phyloP scores from a whole-genome alignment of 768 basidiomycete genomes.

The Scleroderma bovista region DNA sequence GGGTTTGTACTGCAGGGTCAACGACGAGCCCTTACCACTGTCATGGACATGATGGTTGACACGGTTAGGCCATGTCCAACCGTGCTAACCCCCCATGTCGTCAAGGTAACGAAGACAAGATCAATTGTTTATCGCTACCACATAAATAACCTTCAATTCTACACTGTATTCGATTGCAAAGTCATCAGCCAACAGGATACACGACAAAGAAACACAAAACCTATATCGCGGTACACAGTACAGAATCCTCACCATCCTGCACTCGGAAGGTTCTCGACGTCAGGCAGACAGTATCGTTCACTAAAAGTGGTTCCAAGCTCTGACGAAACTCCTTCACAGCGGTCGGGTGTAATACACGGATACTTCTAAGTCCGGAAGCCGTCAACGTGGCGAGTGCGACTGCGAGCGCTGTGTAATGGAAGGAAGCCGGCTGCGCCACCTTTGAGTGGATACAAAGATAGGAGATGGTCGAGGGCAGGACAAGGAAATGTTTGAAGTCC shows the following conservation, averaged over 20 bases:
- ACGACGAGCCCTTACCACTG: too few relatives aligned
- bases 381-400: constrained; percentile 18
- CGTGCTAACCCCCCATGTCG: too few relatives aligned
- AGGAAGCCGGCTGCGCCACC: constrained; percentile 5
- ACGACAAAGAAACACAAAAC: too few relatives aligned
- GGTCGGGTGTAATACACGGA: constrained; percentile 17
- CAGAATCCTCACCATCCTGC: constrained; percentile 18
- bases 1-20: too few relatives aligned
- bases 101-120: too few relatives aligned
- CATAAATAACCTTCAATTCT: too few relatives aligned
- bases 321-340: constrained; percentile 12
- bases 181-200: constrained; percentile 3
- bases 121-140: too few relatives aligned
- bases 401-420: constrained; percentile 15
- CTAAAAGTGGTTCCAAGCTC: neutral
- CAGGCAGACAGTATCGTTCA: constrained; percentile 7
- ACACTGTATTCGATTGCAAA: too few relatives aligned
- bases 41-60: too few relatives aligned
- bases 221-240: constrained; percentile 3
- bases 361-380: constrained; percentile 13
- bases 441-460: constrained; percentile 20
- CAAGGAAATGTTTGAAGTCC: constrained; percentile 15
- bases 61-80: too few relatives aligned
- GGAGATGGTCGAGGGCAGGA: constrained; percentile 20
- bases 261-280: constrained; percentile 12